These are phyloP conservation scores for Podila epicladia DNA, from an alignment of 192 early-diverging fungal species.

Conservation along the genomic window DNA sequence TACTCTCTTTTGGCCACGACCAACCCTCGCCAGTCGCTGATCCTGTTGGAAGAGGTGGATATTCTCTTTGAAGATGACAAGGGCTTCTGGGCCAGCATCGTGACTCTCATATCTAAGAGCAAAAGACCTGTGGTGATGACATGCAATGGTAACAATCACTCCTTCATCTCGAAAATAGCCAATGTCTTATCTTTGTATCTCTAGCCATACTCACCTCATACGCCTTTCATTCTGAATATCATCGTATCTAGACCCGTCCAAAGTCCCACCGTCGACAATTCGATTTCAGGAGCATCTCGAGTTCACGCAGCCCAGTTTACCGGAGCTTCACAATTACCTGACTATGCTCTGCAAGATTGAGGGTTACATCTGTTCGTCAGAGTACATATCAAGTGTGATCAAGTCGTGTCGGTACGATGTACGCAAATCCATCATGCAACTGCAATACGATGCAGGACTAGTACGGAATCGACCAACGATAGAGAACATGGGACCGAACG, in stretches of 20 bases:
- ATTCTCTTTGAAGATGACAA: conserved; percentile 84
- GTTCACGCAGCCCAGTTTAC: conserved; percentile 21
- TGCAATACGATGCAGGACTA: conserved; percentile 41
- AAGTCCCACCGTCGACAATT: conserved; percentile 21
- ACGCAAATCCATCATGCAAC: conserved; percentile 38
- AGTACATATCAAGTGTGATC: conserved; percentile 26
- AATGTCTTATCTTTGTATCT: not conserved
- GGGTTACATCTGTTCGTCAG: conserved; percentile 38
- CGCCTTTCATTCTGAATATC: not conserved
- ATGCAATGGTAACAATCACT: conserved; percentile 64
- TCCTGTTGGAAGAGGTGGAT: conserved; percentile 89
- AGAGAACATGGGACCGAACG: not conserved
- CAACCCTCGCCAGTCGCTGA: conserved; percentile 66
- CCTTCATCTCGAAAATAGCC: not conserved
- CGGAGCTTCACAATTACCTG: conserved; percentile 29
- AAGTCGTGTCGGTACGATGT: conserved; percentile 27
- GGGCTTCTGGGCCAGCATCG: conserved; percentile 79
- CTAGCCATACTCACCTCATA: not conserved
- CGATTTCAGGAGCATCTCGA: conserved; percentile 45
- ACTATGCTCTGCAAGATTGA: conserved; percentile 34
- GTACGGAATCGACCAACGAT: not conserved
- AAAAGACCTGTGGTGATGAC: conserved; percentile 87
- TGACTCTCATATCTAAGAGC: conserved; percentile 72
- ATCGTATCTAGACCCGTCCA: conserved; percentile 24
- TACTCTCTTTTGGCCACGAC: conserved; percentile 38